Evolutionary conservation across 805 yeast genomes (phyloP), one percentile per base, ranked within the genome.

Genomic region (Clavispora santaluciae): DNA sequence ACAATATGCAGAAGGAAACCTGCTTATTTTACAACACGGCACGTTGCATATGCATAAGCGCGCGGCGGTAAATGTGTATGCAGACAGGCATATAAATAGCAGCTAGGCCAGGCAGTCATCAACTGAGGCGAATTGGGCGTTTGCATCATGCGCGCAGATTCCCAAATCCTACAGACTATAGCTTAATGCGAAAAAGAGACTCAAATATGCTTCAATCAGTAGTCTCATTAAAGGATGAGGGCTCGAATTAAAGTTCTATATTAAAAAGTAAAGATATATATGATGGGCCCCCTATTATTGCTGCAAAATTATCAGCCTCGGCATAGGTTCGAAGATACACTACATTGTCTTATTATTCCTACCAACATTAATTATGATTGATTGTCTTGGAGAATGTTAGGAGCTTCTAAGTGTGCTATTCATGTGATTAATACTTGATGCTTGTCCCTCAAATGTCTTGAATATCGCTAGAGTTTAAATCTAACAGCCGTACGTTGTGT

Each of bases 21-120:
- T 28, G 16, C n/a, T n/a, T 28, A 28, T n/a, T 28, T 28, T 28
- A 28, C 31, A 28, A 28, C 31, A 28, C 31, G n/a, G 31, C 20
- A 28, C 16, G 31, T 28, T 28, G 31, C 31, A 28, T 28, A 28
- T 28, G 31, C 31, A 28, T 15, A 6, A 1, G 5, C 16, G 31
- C 31, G 12, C 12, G 12, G 31, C 31, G 31, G 18, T 16, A 9
- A 28, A 2, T 3, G 4, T 7, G 16, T 28, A 15, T 28, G 12
- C n/a, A 28, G 20, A 5, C 7, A 4, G 12, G 5, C 9, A 9
- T 13, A 26, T 28, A 12, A 24, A 11, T 11, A 9, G 31, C 5
- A 16, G 31, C 20, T 11, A 15, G 16, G 20, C 20, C 20, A 6
- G 20, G 9, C 31, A 15, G 18, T 15, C 18, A 15, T 12, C 12